phyloP scores from a whole-genome alignment of 129 eudicot genomes.

The Gnaphalium uliginosum region DNA sequence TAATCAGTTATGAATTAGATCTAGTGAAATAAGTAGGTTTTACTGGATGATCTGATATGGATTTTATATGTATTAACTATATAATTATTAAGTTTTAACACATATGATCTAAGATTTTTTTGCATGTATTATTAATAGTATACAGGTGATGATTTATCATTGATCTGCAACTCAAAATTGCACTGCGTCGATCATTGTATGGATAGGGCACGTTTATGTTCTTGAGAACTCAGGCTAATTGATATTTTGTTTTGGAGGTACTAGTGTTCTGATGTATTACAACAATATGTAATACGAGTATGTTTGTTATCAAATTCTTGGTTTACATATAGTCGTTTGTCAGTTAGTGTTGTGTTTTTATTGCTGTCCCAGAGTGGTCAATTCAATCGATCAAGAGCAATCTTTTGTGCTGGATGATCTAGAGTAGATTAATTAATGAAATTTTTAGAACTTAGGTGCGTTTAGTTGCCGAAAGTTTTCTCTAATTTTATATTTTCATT shows the following conservation, averaged over 20 bases:
- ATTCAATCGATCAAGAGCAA: neutral
- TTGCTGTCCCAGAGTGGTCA: neutral
- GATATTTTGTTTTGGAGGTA: neutral
- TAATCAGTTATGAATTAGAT: neutral
- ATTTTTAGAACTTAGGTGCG: neutral
- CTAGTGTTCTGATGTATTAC: neutral
- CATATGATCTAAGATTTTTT: too few relatives aligned
- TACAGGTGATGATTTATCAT: neutral
- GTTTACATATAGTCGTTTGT: neutral
- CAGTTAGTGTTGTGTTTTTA: neutral
- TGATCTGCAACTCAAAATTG: neutral
- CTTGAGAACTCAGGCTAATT: neutral
- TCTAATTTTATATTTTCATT: too few relatives aligned
- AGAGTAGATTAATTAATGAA: neutral
- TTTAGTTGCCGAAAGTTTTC: neutral
- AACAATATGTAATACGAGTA: neutral
- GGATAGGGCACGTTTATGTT: neutral
- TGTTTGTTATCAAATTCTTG: neutral
- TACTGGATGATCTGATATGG: neutral
- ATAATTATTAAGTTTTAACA: too few relatives aligned
- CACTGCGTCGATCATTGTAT: neutral
- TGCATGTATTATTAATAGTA: neutral
- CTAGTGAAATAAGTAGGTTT: neutral
- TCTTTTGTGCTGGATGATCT: neutral
- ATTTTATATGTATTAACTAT: too few relatives aligned